Percentiles rank a stretch among this genome's conserved stretches.
phyloP scores from a whole-genome alignment of 1,284 basidiomycete genomes.

The Blastosporella zonata region DNA sequence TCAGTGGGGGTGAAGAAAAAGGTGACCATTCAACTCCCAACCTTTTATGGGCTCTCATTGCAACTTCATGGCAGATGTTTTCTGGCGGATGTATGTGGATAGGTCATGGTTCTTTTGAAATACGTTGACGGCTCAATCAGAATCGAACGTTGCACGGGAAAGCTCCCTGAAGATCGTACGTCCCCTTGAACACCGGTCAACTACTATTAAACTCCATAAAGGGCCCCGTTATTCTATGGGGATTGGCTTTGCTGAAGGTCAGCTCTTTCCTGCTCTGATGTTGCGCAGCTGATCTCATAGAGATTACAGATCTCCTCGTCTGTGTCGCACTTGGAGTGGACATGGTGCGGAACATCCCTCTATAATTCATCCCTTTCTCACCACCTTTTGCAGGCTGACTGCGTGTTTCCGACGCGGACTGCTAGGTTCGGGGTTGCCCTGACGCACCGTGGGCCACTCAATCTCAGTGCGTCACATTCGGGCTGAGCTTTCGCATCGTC shows the following conservation, averaged over 20 bases:
- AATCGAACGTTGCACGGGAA: slow-evolving; percentile 76
- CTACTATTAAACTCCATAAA: slow-evolving; percentile 28
- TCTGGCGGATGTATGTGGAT: slow-evolving; percentile 76
- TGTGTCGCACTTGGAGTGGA: slow-evolving; percentile 87
- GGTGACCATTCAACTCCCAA: slow-evolving; percentile 38
- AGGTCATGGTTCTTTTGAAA: background rate
- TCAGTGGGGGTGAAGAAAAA: slow-evolving; percentile 87
- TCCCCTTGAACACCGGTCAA: slow-evolving; percentile 13
- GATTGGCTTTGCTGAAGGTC: slow-evolving; percentile 85
- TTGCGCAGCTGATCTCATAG: slow-evolving; percentile 1
- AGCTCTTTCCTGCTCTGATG: slow-evolving; percentile 1
- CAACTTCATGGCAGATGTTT: slow-evolving; percentile 49
- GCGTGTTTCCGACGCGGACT: slow-evolving; percentile 85
- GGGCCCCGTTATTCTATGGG: slow-evolving; percentile 87
- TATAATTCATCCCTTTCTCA: background rate
- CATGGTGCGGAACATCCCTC: slow-evolving; percentile 53
- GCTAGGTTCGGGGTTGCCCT: slow-evolving; percentile 85
- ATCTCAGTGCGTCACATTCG: slow-evolving; percentile 56
- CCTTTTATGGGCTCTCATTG: slow-evolving; percentile 1
- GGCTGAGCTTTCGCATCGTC: slow-evolving; percentile 1
- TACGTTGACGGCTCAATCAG: slow-evolving; percentile 34
- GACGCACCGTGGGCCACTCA: slow-evolving; percentile 74
- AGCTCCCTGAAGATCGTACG: slow-evolving; percentile 71
- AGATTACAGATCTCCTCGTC: slow-evolving; percentile 67
- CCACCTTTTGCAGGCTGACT: slow-evolving; percentile 61